Conservation (phyloP, 768 basidiomycete genomes). For the Tricholoma hemisulphureum region DNA sequence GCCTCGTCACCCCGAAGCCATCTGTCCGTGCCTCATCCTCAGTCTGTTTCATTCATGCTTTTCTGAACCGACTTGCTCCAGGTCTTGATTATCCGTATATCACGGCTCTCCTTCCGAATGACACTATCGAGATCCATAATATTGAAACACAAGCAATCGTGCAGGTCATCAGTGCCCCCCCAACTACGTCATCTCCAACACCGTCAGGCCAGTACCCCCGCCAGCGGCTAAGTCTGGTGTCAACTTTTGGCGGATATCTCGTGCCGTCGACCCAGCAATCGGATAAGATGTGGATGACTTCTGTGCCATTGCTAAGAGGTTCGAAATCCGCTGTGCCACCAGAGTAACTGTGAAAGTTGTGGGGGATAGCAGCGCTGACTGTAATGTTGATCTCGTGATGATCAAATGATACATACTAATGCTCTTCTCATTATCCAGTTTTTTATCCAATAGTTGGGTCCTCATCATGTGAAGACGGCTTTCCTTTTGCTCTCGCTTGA, state of each 20-base stretch:
- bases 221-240: constrained; percentile 35
- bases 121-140: constrained; percentile 78
- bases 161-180: constrained; percentile 62
- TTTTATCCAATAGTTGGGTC: too few relatives aligned
- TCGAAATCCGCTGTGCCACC: background rate
- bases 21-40: constrained; percentile 54
- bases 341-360: constrained; percentile 40
- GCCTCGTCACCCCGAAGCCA: constrained; percentile 70
- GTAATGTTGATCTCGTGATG: too few relatives aligned
- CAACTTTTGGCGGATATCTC: constrained; percentile 44
- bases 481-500: too few relatives aligned
- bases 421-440: too few relatives aligned
- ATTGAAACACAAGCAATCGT: constrained; percentile 70
- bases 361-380: too few relatives aligned
- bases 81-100: constrained; percentile 83
- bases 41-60: background rate
- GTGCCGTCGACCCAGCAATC: constrained; percentile 50
- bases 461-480: too few relatives aligned
- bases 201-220: constrained; percentile 20
- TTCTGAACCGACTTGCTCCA: constrained; percentile 23
- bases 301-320: constrained; percentile 30
- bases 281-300: constrained; percentile 44
- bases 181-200: constrained; percentile 22
- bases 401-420: too few relatives aligned
- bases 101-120: constrained; percentile 73